Conservation (phyloP, 1,284 basidiomycete genomes). For the Malassezia sp. region DNA sequence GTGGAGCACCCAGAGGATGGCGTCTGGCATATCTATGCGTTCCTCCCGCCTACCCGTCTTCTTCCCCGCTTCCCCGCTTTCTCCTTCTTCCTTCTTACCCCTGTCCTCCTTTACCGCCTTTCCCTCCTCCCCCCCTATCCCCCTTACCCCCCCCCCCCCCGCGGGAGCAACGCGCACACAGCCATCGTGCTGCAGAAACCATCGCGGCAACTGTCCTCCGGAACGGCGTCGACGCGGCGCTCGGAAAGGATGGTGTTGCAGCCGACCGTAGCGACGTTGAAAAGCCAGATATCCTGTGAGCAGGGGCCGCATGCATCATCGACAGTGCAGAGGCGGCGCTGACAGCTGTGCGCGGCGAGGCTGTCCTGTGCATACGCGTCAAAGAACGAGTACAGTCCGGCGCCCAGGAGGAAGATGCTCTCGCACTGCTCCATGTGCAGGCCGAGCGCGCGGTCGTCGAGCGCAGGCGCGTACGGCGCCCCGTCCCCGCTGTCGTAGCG, state of each 20-base stretch:
- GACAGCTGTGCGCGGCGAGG: conserved; percentile 22
- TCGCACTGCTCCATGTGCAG: conserved; percentile 23
- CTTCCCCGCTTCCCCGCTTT: too few relatives aligned
- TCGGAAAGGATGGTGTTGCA: conserved; percentile 23
- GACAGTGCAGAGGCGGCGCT: conserved; percentile 24
- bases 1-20: too few relatives aligned
- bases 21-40: too few relatives aligned
- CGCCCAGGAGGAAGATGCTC: conserved; percentile 23
- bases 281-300: conserved; percentile 19
- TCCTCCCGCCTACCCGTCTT: too few relatives aligned
- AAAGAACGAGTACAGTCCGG: conserved; percentile 35
- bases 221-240: conserved; percentile 17
- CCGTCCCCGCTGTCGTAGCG: conserved; percentile 7
- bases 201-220: conserved; percentile 20
- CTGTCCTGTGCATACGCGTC: conserved; percentile 26
- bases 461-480: conserved; percentile 7
- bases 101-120: too few relatives aligned
- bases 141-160: too few relatives aligned
- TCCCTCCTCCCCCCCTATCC: too few relatives aligned
- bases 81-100: too few relatives aligned
- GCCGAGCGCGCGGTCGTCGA: conserved; percentile 28
- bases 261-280: conserved; percentile 31
- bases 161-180: conserved; percentile 13
- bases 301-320: conserved; percentile 12
- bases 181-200: conserved; percentile 31